These are phyloP conservation scores for Pyrenula aspistea DNA, from an alignment of 495 filamentous ascomycete genomes.

Conservation along the genomic window DNA sequence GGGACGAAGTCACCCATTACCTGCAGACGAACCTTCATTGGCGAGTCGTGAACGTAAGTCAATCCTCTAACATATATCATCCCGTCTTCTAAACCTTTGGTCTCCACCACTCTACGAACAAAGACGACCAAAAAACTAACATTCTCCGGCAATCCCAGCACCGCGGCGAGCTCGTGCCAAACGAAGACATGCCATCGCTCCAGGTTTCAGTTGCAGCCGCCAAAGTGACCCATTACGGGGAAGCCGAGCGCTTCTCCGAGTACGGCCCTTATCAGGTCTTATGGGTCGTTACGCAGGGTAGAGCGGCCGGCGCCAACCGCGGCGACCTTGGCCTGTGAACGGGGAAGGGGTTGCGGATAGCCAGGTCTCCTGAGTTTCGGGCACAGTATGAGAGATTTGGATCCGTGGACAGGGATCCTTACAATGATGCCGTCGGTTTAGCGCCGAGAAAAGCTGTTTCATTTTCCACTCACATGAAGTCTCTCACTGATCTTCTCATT, in stretches of 20 bases:
- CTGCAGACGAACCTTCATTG: constrained; percentile 5
- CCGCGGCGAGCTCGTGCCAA: background rate
- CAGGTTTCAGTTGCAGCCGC: constrained; percentile 4
- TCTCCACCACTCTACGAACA: no score
- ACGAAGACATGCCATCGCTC: constrained; percentile 3
- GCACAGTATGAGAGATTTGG: no score
- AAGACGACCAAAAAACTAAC: background rate
- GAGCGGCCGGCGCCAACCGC: background rate
- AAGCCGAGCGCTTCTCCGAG: background rate
- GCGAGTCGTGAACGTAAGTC: constrained; percentile 4
- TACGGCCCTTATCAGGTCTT: background rate
- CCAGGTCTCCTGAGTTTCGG: no score
- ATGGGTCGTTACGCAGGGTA: background rate
- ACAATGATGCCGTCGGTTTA: no score
- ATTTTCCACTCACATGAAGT: no score
- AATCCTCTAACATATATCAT: no score
- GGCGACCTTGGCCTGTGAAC: no score
- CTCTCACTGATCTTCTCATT: no score
- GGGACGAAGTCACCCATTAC: constrained; percentile 1
- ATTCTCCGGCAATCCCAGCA: background rate
- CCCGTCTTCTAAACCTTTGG: no score
- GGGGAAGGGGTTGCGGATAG: no score
- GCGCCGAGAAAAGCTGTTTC: no score
- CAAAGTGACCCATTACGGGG: constrained; percentile 1
- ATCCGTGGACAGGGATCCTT: no score